These are phyloP conservation scores for Albifimbria verrucaria DNA, from an alignment of 2,329 filamentous ascomycete genomes.

Conservation along the genomic window DNA sequence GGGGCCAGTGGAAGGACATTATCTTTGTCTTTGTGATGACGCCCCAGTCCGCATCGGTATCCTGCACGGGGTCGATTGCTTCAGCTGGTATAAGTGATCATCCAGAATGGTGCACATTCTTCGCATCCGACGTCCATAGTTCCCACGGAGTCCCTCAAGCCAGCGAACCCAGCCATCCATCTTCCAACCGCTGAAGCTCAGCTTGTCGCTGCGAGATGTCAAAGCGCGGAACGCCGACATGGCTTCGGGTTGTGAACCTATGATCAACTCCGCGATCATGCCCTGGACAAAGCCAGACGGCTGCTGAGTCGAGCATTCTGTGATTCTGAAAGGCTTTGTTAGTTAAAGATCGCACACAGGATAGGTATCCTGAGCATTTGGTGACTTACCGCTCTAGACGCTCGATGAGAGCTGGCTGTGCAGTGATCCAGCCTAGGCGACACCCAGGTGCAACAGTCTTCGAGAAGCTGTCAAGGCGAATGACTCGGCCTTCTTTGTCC, in stretches of 20 bases:
- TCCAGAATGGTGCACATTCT: conserved; percentile 74
- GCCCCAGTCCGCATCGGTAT: conserved; percentile 62
- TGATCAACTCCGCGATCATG: conserved; percentile 72
- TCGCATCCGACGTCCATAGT: conserved; percentile 83
- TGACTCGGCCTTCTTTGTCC: conserved; percentile 81
- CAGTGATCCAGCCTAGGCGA: conserved; percentile 86
- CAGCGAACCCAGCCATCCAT: conserved; percentile 86
- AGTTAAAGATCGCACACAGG: neutral
- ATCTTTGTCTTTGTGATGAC: conserved; percentile 72
- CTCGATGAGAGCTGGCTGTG: conserved; percentile 75
- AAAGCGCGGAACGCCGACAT: conserved; percentile 39
- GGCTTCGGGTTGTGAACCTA: conserved; percentile 60
- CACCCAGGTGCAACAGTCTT: conserved; percentile 91
- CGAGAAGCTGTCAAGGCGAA: conserved; percentile 89
- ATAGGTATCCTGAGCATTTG: neutral
- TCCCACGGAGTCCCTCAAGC: conserved; percentile 78
- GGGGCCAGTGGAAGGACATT: conserved; percentile 74
- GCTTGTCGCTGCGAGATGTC: conserved; percentile 43
- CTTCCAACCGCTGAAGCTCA: conserved; percentile 62
- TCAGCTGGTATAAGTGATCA: conserved; percentile 61
- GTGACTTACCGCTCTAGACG: conserved; percentile 47
- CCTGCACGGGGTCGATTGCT: conserved; percentile 52
- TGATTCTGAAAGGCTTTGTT: conserved; percentile 52
- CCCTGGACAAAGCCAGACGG: conserved; percentile 88
- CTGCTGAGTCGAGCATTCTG: conserved; percentile 75